These are phyloP conservation scores for Halenospora varia DNA, from an alignment of 495 filamentous ascomycete genomes.

Conservation along the genomic window DNA sequence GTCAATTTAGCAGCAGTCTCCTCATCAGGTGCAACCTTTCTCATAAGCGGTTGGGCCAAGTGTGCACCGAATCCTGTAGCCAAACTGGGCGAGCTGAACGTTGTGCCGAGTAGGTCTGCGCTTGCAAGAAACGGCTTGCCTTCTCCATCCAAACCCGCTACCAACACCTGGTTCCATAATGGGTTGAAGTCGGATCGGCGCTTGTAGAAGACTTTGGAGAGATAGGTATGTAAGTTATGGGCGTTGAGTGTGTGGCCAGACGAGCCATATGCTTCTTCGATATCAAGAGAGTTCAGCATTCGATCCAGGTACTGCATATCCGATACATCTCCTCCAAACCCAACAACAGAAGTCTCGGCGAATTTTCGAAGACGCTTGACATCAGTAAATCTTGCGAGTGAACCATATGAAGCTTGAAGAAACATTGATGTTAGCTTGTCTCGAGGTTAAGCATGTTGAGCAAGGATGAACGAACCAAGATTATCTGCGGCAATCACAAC, in stretches of 20 bases:
- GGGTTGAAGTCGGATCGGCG: conserved; percentile 94
- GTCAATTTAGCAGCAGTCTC: conserved; percentile 62
- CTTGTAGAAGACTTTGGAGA: conserved; percentile 90
- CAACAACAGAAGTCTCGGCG: conserved; percentile 69
- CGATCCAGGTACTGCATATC: conserved; percentile 99
- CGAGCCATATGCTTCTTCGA: conserved; percentile 75
- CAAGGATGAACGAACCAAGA: conserved; percentile 58
- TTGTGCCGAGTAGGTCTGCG: conserved; percentile 90
- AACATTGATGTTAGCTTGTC: conserved; percentile 11
- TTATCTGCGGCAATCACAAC: conserved; percentile 97
- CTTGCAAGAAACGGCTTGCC: conserved; percentile 82
- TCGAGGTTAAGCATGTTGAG: background rate
- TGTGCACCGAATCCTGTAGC: conserved; percentile 93
- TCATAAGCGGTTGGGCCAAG: conserved; percentile 87
- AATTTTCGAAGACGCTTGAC: conserved; percentile 87
- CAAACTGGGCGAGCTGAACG: conserved; percentile 78
- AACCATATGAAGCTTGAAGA: conserved; percentile 84
- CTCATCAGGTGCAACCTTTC: conserved; percentile 78
- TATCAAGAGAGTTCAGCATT: conserved; percentile 76
- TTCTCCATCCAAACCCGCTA: conserved; percentile 79
- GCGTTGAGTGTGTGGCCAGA: conserved; percentile 60
- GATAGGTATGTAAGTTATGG: conserved; percentile 93
- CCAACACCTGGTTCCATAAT: conserved; percentile 91
- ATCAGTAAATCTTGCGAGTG: conserved; percentile 92
- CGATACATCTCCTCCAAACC: conserved; percentile 90